Conservation (phyloP, 2,329 filamentous ascomycete species). For the Pestalotiopsis sp. region DNA sequence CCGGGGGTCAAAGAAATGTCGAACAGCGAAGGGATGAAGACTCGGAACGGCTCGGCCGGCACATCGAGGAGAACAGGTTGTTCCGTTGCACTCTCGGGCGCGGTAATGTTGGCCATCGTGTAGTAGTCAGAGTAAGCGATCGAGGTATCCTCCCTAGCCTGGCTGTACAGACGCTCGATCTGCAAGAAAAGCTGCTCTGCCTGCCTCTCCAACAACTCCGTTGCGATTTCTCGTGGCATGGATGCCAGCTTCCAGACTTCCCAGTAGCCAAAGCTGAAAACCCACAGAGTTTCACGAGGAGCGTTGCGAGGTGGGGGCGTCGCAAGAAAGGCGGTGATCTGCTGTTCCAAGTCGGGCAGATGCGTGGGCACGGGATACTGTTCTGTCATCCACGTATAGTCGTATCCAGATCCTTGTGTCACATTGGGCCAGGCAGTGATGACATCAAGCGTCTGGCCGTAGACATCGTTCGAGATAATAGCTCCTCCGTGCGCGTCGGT, state of each 20-base stretch:
- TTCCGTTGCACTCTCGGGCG: slow-evolving; percentile 28
- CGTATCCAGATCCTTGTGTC: slow-evolving; percentile 37
- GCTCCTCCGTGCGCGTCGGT: slow-evolving; percentile 53
- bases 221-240: slow-evolving; percentile 43
- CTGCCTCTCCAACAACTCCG: slow-evolving; percentile 39
- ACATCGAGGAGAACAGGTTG: slow-evolving; percentile 2
- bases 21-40: slow-evolving; percentile 54
- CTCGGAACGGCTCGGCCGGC: slow-evolving; percentile 41
- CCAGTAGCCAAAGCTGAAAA: slow-evolving; percentile 58
- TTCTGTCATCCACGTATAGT: slow-evolving; percentile 46
- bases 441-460: slow-evolving; percentile 47
- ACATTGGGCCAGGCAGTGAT: slow-evolving; percentile 23
- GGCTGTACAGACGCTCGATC: slow-evolving; percentile 49
- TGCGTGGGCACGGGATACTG: slow-evolving; percentile 44
- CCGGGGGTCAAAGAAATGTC: slow-evolving; percentile 58
- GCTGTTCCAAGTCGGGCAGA: slow-evolving; percentile 45
- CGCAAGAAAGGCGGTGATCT: slow-evolving; percentile 49
- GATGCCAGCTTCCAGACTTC: slow-evolving; percentile 56
- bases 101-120: slow-evolving; percentile 26
- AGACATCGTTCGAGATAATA: slow-evolving; percentile 57
- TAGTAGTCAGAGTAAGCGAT: slow-evolving; percentile 49
- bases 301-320: slow-evolving; percentile 33
- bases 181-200: slow-evolving; percentile 45
- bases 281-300: slow-evolving; percentile 53
- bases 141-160: slow-evolving; percentile 43